These are phyloP conservation scores for Aspergillus clavatus DNA, from an alignment of 2,329 filamentous ascomycete genomes.

Conservation along the genomic window DNA sequence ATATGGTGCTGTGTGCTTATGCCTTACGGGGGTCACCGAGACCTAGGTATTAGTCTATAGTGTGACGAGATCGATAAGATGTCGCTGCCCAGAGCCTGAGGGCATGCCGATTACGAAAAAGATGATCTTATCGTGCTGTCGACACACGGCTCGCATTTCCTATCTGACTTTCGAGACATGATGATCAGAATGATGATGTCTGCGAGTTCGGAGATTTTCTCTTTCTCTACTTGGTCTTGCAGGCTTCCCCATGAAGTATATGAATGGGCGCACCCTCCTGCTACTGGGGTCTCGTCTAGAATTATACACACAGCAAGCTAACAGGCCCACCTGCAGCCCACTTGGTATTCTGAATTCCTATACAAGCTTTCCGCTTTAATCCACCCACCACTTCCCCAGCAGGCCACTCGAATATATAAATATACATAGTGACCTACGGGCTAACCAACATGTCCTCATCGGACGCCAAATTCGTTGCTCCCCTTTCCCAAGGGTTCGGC, in stretches of 20 bases:
- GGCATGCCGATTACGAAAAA: neutral
- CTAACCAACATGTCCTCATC: constrained; percentile 19
- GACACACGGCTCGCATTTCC: neutral
- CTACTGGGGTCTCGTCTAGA: neutral
- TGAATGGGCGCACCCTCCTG: neutral
- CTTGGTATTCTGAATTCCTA: too few species aligned
- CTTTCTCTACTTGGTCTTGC: neutral
- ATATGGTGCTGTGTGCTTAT: neutral
- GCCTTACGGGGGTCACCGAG: neutral
- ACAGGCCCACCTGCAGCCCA: too few species aligned
- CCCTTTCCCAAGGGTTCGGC: constrained; percentile 57
- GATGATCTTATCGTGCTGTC: neutral
- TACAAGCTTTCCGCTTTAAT: too few species aligned
- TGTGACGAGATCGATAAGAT: neutral
- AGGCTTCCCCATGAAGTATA: constrained; percentile 4
- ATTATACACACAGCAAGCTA: neutral
- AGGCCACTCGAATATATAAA: too few species aligned
- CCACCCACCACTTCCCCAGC: too few species aligned
- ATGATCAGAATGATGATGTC: constrained; percentile 6
- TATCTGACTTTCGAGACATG: neutral
- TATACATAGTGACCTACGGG: neutral
- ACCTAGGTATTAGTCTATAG: too few species aligned
- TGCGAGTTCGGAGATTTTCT: constrained; percentile 17
- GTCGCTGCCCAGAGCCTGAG: neutral
- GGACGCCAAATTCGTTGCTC: constrained; percentile 27